phyloP scores from a whole-genome alignment of 768 basidiomycete species.

The Rickenella mellea region DNA sequence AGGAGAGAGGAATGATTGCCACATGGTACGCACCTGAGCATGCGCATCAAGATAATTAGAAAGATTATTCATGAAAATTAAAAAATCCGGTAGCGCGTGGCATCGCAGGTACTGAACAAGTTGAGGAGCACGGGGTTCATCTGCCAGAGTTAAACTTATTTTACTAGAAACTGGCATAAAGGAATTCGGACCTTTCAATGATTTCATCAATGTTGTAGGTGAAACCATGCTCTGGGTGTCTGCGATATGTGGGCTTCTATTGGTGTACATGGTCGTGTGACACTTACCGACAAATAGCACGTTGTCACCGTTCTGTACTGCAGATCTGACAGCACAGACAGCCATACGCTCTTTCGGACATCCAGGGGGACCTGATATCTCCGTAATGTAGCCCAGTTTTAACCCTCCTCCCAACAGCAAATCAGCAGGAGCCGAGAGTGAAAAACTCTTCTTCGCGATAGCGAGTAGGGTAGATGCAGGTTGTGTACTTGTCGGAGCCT shows the following conservation, averaged over 20 bases:
- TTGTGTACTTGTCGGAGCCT: constrained; percentile 36
- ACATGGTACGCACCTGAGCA: constrained; percentile 32
- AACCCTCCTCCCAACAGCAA: constrained; percentile 56
- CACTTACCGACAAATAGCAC: constrained; percentile 57
- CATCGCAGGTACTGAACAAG: constrained; percentile 33
- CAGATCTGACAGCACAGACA: constrained; percentile 36
- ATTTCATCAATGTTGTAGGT: constrained; percentile 21
- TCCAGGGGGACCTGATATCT: constrained; percentile 72
- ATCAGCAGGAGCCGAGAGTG: constrained; percentile 45
- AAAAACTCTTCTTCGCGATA: constrained; percentile 19
- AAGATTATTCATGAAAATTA: constrained; percentile 51
- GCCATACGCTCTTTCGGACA: constrained; percentile 52
- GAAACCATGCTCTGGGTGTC: constrained; percentile 42
- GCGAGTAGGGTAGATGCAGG: constrained; percentile 40
- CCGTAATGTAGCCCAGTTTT: constrained; percentile 49
- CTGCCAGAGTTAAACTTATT: background rate
- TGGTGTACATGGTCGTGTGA: background rate
- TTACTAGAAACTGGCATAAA: background rate
- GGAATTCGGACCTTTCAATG: constrained; percentile 13
- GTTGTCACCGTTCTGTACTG: constrained; percentile 37
- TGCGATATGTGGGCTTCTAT: constrained; percentile 9
- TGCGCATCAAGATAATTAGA: constrained; percentile 31
- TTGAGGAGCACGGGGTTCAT: background rate
- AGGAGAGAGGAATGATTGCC: constrained; percentile 1
- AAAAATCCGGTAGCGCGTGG: constrained; percentile 41